Base-by-base conservation (phyloP, 1,284 basidiomycete species). In the Uromyces viciae-fabae region DNA sequence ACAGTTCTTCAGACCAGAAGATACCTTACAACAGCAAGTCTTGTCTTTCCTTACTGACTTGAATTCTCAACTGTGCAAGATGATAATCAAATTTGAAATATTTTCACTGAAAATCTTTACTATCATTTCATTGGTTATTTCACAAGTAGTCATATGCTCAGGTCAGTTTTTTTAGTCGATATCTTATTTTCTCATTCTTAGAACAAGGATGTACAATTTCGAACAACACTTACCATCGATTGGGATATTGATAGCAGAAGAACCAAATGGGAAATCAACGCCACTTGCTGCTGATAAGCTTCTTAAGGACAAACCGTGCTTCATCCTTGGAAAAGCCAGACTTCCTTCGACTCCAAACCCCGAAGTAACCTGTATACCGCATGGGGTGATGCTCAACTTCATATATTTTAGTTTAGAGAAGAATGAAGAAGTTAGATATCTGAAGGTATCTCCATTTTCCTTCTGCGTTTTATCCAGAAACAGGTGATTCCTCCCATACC, bases 401-500 rank as follows among this genome's bases (percentile, higher is more conserved):
- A 17, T 4, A 14, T 46, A 69, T 15, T 9, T 49, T 15, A 42
- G 38, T 4, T 2, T 49, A 25, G 25, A 49, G 33, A 43, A 46
- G 42, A 22, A 15, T 3, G 33, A 54, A 31, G 49, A 31, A 15
- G 43, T 72, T 31, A 72, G 43, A 54, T 54, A 1, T 9, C 36
- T 68, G n/a, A 1, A n/a, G 40, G 22, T 40, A 22, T 15, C 43
- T 42, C 17, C 9, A 9, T 22, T 7, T 38, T 64, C 25, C 31
- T n/a, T 46, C 33, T 38, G 46, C 46, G 19, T 28, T 2, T 11
- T 22, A 49, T 72, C 49, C 46, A 72, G 69, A 72, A 19, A 72
- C 49, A 46, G 49, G 38, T 72, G 46, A 54, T 72, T n/a, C 69
- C 69, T 49, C 69, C 69, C 31, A 72, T 72, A 52, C 69, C 69